Base-by-base conservation (phyloP, 805 yeast species). In the Jamesozyma gamospora region DNA sequence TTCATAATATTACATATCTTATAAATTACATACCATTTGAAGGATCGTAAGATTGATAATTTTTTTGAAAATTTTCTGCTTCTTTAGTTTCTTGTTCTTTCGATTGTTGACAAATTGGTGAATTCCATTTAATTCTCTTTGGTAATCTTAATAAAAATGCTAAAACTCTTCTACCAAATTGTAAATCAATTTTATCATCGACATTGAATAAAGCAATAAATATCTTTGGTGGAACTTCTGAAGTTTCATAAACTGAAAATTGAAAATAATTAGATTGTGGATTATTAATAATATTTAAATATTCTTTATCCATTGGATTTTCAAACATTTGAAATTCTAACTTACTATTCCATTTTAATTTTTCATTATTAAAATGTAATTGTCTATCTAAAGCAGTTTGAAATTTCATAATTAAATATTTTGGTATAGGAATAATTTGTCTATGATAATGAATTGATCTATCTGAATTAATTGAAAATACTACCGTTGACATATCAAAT, bases 151-250 rank as follows among this genome's bases (percentile, higher is more conserved):
- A 53, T 3, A 79, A 59, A 45, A 68, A 67, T 0, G 95, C 88
- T 24, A 84, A 51, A 1, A 82, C 87, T 51, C 86, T 70, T 55
- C 96, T 67, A 1, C 95, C 94, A 51, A 88, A 83, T 49, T 84
- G 95, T 12, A 85, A 60, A 56, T 88, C 96, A 8, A 86, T 61
- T 11, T 68, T 48, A 38, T 66, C 66, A 3, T 53, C 52, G 3
- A 51, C 45, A 1, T 56, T 53, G 34, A 64, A 63, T 1, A 51
- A 42, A 25, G 64, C 53, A 2, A 65, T 32, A 40, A 49, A 63
- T 9, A 61, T 52, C n/a, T 49, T 55, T 8, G 65, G 63, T 18
- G 43, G 44, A 3, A 47, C 36, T 10, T 56, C 50, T 4, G 49
- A 35, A 0, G 66, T 52, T 38, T 63, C 65, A 32, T 60, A 55